Percentiles rank a stretch among this genome's conserved stretches.
Conservation (phyloP, 352 stramenopile species). For the Pythium plurisporium region DNA sequence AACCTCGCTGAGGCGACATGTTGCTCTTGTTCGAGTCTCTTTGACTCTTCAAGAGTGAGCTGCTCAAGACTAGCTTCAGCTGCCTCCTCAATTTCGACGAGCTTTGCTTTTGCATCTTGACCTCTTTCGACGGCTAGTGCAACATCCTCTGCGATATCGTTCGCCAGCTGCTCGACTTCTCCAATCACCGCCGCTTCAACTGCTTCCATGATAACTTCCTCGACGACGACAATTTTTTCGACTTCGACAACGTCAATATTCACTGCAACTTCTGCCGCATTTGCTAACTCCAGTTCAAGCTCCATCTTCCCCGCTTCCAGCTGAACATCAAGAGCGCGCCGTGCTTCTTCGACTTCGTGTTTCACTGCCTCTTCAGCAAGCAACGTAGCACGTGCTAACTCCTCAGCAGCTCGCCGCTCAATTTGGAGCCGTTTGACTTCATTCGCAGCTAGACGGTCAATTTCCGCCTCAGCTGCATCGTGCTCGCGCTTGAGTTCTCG, state of each 20-base stretch:
- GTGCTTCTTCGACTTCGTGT: neutral
- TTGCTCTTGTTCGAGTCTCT: neutral
- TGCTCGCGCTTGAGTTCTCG: slow-evolving; percentile 6
- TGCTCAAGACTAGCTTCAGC: neutral
- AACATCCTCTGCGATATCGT: neutral
- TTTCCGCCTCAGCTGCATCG: slow-evolving; percentile 9
- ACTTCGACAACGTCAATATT: slow-evolving; percentile 3
- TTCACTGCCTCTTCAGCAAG: slow-evolving; percentile 5
- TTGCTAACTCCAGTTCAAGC: slow-evolving; percentile 8
- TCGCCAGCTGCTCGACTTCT: neutral
- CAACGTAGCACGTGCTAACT: neutral
- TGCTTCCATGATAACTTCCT: slow-evolving; percentile 4
- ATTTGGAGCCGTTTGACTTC: neutral
- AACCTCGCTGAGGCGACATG: neutral
- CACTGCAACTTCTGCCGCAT: neutral
- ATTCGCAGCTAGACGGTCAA: neutral
- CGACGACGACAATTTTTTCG: slow-evolving; percentile 4
- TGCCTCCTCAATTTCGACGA: neutral
- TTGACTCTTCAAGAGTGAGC: neutral
- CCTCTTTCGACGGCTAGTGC: neutral
- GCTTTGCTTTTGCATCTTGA: neutral
- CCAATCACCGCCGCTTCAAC: neutral
- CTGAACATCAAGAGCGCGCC: neutral
- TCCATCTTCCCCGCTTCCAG: neutral
- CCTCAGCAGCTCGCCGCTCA: slow-evolving; percentile 1